Conservation (phyloP, 2,329 filamentous ascomycete species). For the Colletotrichum sp. region DNA sequence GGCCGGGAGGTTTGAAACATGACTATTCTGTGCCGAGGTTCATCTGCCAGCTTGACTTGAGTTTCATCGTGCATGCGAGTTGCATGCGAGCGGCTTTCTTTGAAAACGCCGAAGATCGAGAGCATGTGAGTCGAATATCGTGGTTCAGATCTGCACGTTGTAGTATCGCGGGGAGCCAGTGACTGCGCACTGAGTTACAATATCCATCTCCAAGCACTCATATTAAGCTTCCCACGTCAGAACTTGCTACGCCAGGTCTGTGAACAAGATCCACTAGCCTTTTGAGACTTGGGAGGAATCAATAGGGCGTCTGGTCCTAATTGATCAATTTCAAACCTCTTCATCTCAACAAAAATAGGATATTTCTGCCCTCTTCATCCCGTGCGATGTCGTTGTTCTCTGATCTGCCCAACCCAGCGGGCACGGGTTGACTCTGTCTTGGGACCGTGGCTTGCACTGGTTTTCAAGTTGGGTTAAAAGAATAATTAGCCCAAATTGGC, state of each 20-base stretch:
- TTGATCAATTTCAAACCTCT: not conserved
- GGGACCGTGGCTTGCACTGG: not conserved
- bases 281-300: accelerated
- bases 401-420: not conserved
- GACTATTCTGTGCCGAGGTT: not conserved
- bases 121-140: not conserved
- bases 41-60: not conserved
- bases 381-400: not conserved
- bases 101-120: not conserved
- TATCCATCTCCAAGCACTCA: not conserved
- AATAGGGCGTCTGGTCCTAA: accelerated
- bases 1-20: not conserved
- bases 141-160: not conserved
- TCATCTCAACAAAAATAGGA: not conserved
- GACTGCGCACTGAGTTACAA: accelerated
- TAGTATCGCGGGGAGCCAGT: not conserved
- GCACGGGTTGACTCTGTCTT: not conserved
- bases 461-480: not conserved
- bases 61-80: not conserved
- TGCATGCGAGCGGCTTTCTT: not conserved
- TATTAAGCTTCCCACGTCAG: not conserved
- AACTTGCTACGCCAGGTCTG: not conserved
- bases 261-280: not conserved
- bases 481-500: not conserved
- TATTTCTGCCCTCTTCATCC: not conserved